Evolutionary conservation across 139 green algal genomes (phyloP), one percentile per base, ranked within the genome.

Genomic region (Chlorella sorokiniana): DNA sequence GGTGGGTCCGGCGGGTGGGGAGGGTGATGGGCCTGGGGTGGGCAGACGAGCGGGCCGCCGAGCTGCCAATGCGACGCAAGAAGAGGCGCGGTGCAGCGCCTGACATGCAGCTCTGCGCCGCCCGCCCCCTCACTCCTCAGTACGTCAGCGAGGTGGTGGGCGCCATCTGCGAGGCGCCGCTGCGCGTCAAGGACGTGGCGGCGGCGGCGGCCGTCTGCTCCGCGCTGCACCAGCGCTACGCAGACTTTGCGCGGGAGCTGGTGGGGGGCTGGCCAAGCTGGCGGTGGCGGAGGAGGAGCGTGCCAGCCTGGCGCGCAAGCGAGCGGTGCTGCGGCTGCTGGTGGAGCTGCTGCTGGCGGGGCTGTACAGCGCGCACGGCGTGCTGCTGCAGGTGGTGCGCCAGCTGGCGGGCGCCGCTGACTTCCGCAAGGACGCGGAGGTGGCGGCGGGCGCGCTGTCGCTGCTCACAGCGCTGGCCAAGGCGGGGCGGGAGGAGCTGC

Each of bases 111-210:
- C 8, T 31, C 9, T 33, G 11, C 63, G 11, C 63, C 23, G 10
- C 56, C 72, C 48, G 38, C 35, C 0, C 35, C 78, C 68, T 0
- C 16, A 68, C 3, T 2, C 29, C 83, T 65, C 86, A 98, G 90
- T 99, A 99, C 76, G 92, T 99, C 33, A 96, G 81, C 38, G 96
- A 99, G 81, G 94, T 91, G 18, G 95, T 96, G 18, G 77, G 86
- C 6, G 95, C 96, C 1, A 82, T 99, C 25, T 81, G 83, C 16
- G 96, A 99, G 75, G 93, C 92, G 10, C 93, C 90, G n/a, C 81
- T 98, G 18, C 96, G 94, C 38, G 75, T 83, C 7, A 86, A 84
- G 44, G 96, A 99, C 74, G 82, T 98, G 7, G 69, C 87, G 33
- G 95, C 95, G 23, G 95, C 93, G 9, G 79, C 97, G 7, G 82